These are phyloP conservation scores for Onygena corvina DNA, from an alignment of 2,329 filamentous ascomycete species.

Conservation along the genomic window DNA sequence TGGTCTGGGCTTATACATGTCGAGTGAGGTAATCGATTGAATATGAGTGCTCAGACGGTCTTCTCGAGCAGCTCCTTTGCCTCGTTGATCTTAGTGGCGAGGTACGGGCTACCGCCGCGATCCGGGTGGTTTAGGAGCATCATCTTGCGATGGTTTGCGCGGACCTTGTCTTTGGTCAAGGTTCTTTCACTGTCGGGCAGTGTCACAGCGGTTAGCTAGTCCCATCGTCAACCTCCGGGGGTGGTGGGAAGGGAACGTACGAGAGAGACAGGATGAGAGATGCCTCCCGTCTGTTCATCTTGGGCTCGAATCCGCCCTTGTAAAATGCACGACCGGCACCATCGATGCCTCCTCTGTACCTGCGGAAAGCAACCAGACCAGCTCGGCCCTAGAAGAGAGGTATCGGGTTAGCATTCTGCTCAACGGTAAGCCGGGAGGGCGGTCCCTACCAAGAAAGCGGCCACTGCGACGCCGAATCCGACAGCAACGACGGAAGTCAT, in stretches of 20 bases:
- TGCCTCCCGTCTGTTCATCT: conserved; percentile 88
- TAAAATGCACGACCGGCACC: conserved; percentile 85
- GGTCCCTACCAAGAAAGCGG: conserved; percentile 66
- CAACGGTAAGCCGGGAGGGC: background rate
- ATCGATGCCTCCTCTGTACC: conserved; percentile 56
- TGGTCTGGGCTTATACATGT: background rate
- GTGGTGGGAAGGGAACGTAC: conserved; percentile 43
- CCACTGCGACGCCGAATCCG: conserved; percentile 37
- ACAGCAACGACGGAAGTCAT: conserved; percentile 29
- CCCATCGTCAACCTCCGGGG: background rate
- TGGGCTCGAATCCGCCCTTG: conserved; percentile 94
- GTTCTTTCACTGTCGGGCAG: conserved; percentile 58
- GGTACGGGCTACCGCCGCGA: conserved; percentile 87
- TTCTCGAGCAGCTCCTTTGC: conserved; percentile 95
- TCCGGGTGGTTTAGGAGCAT: conserved; percentile 98
- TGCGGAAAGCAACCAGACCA: conserved; percentile 75
- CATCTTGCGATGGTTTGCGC: conserved; percentile 85
- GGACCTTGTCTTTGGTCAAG: conserved; percentile 81
- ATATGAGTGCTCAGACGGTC: conserved; percentile 12
- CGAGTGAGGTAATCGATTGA: background rate
- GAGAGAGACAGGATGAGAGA: conserved; percentile 79
- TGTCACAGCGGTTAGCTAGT: background rate
- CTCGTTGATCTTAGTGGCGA: conserved; percentile 97
- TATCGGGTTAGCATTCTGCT: conserved; percentile 11
- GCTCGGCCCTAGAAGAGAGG: conserved; percentile 62